These are phyloP conservation scores for Vicia faba DNA, from an alignment of 306 rosid genomes.

Conservation along the genomic window DNA sequence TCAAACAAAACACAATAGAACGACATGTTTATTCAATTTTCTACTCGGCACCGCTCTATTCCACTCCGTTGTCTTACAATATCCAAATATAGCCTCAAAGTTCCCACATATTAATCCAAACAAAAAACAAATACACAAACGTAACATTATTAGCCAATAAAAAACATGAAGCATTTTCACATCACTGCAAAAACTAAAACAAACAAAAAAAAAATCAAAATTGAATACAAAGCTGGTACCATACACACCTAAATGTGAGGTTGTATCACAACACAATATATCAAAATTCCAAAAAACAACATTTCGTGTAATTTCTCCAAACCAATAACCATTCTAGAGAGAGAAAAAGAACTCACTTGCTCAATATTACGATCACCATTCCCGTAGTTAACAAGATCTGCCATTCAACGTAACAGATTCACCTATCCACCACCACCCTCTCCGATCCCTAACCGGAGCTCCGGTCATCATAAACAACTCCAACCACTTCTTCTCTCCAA, in stretches of 20 bases:
- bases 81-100: too few relatives aligned
- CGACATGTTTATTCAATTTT: too few relatives aligned
- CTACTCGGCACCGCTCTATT: too few relatives aligned
- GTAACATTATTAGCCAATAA: conserved; percentile 15
- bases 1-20: too few relatives aligned
- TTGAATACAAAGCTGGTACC: conserved; percentile 10
- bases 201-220: conserved; percentile 27
- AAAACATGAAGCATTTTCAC: background rate
- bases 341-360: conserved; percentile 65
- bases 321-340: conserved; percentile 5
- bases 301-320: background rate
- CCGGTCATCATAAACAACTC: conserved; percentile 86
- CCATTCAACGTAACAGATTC: conserved; percentile 90
- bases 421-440: conserved; percentile 88
- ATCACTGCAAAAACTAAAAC: conserved; percentile 23
- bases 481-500: conserved; percentile 59
- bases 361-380: conserved; percentile 92
- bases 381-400: conserved; percentile 94
- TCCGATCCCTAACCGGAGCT: conserved; percentile 76
- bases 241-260: background rate
- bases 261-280: background rate
- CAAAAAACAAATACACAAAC: conserved; percentile 1
- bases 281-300: background rate
- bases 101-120: too few relatives aligned
- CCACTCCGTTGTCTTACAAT: too few relatives aligned